phyloP scores from a whole-genome alignment of 441 rosid genomes.

The Gossypium aridum region DNA sequence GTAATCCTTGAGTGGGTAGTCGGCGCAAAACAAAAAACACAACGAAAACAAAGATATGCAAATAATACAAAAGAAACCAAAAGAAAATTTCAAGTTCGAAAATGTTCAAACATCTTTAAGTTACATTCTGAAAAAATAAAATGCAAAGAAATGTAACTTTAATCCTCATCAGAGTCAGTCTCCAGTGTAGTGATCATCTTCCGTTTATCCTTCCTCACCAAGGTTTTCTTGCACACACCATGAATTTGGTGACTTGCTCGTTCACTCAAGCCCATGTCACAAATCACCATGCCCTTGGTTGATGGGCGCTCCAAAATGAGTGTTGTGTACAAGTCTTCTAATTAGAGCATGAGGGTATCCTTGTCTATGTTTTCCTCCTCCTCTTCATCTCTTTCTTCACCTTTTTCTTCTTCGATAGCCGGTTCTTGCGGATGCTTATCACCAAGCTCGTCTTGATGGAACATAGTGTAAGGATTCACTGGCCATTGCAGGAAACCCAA shows the following conservation, averaged over 20 bases:
- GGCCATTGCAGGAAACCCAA: background rate
- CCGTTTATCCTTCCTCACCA: background rate
- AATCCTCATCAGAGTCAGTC: background rate
- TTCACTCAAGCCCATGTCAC: background rate
- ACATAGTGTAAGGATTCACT: background rate
- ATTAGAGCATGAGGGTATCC: background rate
- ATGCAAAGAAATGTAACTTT: background rate
- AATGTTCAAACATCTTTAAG: background rate
- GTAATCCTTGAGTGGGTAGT: background rate
- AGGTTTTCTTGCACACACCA: background rate
- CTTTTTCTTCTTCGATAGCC: background rate
- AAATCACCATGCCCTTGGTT: background rate
- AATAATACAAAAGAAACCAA: background rate
- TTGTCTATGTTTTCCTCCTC: background rate
- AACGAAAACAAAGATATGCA: background rate
- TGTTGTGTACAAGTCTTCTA: background rate
- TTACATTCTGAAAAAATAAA: background rate
- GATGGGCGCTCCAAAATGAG: background rate
- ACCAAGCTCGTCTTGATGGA: background rate
- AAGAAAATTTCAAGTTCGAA: background rate
- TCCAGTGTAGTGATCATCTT: background rate
- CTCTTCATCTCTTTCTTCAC: background rate
- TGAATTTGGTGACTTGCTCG: background rate
- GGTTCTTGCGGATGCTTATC: background rate
- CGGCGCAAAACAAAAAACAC: background rate